Base-by-base conservation (phyloP, 2,329 filamentous ascomycete genomes). In the Fusarium miscanthi region DNA sequence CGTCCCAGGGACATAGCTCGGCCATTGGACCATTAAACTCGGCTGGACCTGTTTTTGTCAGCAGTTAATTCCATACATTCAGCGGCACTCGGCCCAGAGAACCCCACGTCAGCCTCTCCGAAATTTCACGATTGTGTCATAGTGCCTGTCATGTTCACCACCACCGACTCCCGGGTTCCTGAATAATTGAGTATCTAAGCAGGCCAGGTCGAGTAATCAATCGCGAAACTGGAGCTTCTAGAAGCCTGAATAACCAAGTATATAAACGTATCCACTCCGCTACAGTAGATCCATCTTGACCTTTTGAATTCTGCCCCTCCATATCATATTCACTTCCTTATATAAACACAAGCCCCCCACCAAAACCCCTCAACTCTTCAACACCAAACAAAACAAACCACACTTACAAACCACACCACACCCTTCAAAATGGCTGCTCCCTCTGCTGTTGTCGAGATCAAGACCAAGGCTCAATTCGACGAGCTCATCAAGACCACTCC, bases 391-490 rank as follows among this genome's bases (percentile, higher is more conserved):
- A 45, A 37, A 59, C 10, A 30, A 45, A 37, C 25, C 17, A 23
- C 23, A 41, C 25, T 31, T 53, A 58, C 66, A 43, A 46, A 59
- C 63, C 56, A 38, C 43, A 58, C n/a, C 30, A n/a, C 2, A 49
- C 16, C 33, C 3, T 70, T 56, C 71, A 77, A 41, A 70, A 83
- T 82, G 79, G 51, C 63, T 49, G 49, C 49, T 23, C 30, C 63
- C 37, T 66, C 79, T 70, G 77, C 82, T 76, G 59, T 80, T 46
- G 61, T 51, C 65, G 77, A 80, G 74, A 82, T 88, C 78, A 80
- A 77, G 63, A 79, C 82, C 53, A 81, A 81, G 72, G 76, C 81
- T 56, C 82, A 88, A 73, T 88, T 89, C 75, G 79, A 87, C 68
- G 74, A 80, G 41, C 86, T 90, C 69, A 77, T 89, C 75, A 73